These are phyloP conservation scores for Piper betle DNA, from an alignment of 164 flowering plant species.

Conservation along the genomic window DNA sequence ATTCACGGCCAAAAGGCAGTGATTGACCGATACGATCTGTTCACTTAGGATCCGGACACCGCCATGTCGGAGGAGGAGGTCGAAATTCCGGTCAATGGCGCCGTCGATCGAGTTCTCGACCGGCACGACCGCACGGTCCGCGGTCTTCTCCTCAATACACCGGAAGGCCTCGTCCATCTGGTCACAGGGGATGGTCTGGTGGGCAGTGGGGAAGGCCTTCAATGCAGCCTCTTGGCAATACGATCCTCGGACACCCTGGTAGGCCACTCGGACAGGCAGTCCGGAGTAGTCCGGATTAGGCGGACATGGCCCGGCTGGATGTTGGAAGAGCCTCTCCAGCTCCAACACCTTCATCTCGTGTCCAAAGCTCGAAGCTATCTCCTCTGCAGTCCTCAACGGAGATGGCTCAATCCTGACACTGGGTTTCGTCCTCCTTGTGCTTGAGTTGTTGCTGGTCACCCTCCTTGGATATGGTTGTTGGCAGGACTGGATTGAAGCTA, in stretches of 20 bases:
- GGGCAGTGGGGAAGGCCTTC: constrained; percentile 14
- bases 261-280: constrained; percentile 16
- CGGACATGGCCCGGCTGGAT: constrained; percentile 3
- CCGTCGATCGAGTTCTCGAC: constrained; percentile 23
- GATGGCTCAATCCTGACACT: neutral
- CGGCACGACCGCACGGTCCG: constrained; percentile 19
- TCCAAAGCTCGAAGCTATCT: constrained; percentile 4
- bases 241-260: constrained; percentile 21
- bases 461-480: neutral
- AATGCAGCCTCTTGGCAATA: constrained; percentile 25
- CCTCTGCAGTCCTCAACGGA: constrained; percentile 1
- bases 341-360: constrained; percentile 6
- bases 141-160: constrained; percentile 13
- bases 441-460: neutral
- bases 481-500: neutral
- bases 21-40: constrained; percentile 16
- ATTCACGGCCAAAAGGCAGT: constrained; percentile 15
- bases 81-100: constrained; percentile 16
- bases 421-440: constrained; percentile 1
- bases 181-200: constrained; percentile 10
- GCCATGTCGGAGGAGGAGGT: constrained; percentile 16
- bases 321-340: constrained; percentile 13
- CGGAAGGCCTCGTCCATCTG: constrained; percentile 22
- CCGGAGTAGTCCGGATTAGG: constrained; percentile 3
- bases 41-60: constrained; percentile 13